Base-by-base conservation (phyloP, 2,329 filamentous ascomycete genomes). In the Waltergamsia citrina region DNA sequence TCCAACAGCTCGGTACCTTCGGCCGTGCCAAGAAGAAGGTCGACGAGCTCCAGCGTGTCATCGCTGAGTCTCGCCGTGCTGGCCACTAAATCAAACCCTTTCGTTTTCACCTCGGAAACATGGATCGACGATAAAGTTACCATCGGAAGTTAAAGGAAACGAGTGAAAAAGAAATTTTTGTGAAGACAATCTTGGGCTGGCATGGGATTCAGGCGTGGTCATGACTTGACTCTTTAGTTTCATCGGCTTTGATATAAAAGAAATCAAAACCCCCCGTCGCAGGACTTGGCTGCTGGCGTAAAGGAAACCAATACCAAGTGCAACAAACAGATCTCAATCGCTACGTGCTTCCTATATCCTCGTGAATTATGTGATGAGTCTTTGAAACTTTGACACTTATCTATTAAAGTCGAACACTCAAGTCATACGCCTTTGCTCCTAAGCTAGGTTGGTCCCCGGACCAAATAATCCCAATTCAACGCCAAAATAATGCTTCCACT, bases 21-120 rank as follows among this genome's bases (percentile, higher is more conserved):
- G 85, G 85, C 61, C 90, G 92, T 67, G 90, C 90, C 61, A 98
- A 98, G 90, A 81, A 78, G 65, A 98, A 98, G 90, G 92, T 98
- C 53, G 92, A 98, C 65, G 90, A 96, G 74, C 86, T 98, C 72
- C 85, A 87, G 72, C 80, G 85, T 59, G 85, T 98, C 68, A 98
- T 98, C 63, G 86, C 90, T 58, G 92, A 96, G 75, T 81, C 88
- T 62, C 88, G 90, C 69, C 67, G 71, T 54, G 59, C 64, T 45
- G 67, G 56, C 51, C 72, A 77, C 66, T 77, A 75, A 75, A 60
- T 43, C 32, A 18, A 12, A 33, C 7, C 17, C 9, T 23, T 20
- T 18, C 6, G 2, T 34, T 27, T 16, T 34, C 22, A 15, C 16
- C 10, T 27, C n/a, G 11, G 19, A n/a, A 14, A 18, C 21, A 29